Evolutionary conservation across 352 stramenopile species (phyloP).

Genomic region (Globisporangium cylindrosporum): DNA sequence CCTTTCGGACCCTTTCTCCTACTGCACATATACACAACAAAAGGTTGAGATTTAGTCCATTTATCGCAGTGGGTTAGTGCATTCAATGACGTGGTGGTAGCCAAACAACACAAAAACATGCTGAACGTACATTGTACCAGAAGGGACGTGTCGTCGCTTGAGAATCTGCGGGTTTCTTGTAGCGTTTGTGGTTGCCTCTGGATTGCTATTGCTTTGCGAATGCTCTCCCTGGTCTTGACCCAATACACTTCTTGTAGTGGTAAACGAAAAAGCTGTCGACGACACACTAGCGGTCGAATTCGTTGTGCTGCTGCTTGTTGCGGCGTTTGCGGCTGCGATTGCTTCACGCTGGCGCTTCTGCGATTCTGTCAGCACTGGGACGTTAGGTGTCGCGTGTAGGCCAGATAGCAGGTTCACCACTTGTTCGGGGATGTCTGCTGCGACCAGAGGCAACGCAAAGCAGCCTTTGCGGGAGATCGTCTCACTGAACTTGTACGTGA

Average conservation of each 20-base stretch:
- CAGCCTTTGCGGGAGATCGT: slow-evolving; percentile 47
- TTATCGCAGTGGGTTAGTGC: not conserved
- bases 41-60: not conserved
- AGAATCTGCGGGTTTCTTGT: slow-evolving; percentile 18
- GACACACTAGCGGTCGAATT: not conserved
- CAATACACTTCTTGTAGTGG: not conserved
- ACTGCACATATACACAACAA: slow-evolving; percentile 21
- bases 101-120: not conserved
- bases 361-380: slow-evolving; percentile 29
- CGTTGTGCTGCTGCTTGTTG: not conserved
- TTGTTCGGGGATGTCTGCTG: slow-evolving; percentile 20
- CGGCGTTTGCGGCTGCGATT: not conserved
- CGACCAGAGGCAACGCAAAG: slow-evolving; percentile 42
- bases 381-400: slow-evolving; percentile 32
- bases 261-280: not conserved
- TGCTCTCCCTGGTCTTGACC: not conserved
- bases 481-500: slow-evolving; percentile 67
- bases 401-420: slow-evolving; percentile 38
- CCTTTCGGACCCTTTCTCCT: slow-evolving; percentile 44
- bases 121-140: slow-evolving; percentile 44
- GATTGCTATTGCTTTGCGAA: not conserved
- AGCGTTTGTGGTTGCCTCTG: not conserved
- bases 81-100: not conserved
- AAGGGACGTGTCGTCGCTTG: slow-evolving; percentile 46
- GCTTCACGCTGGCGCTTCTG: slow-evolving; percentile 22